Evolutionary conservation across 2,329 filamentous ascomycete genomes (phyloP).

Genomic region (Xylariaceae sp.): DNA sequence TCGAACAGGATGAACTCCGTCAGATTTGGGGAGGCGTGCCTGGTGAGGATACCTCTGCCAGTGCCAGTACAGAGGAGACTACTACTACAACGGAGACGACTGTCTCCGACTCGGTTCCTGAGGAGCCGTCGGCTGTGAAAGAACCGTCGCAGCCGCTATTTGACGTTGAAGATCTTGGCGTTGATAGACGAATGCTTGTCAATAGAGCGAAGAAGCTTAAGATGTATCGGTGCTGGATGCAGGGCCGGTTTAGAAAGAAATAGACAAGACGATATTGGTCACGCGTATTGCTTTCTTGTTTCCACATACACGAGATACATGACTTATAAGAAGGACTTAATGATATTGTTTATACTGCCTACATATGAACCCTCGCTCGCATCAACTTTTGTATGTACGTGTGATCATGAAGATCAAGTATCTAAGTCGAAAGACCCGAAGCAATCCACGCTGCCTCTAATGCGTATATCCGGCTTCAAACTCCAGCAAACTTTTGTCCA

Average conservation of each 20-base stretch:
- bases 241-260: conserved; percentile 73
- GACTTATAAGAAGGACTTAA: neutral
- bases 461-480: too few species aligned
- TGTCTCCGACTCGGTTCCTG: conserved; percentile 19
- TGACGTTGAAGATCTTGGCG: conserved; percentile 69
- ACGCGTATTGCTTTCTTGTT: neutral
- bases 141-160: conserved; percentile 44
- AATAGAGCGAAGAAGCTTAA: conserved; percentile 87
- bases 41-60: conserved; percentile 23
- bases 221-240: conserved; percentile 98
- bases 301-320: neutral
- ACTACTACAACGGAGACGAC: conserved; percentile 11
- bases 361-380: neutral
- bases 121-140: conserved; percentile 1
- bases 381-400: neutral
- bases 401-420: neutral
- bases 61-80: neutral
- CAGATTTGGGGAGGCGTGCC: conserved; percentile 61
- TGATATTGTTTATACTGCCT: neutral
- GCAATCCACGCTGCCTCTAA: neutral
- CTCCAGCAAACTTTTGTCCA: too few species aligned
- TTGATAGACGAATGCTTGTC: conserved; percentile 84
- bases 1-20: conserved; percentile 77
- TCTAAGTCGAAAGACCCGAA: neutral
- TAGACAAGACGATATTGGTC: conserved; percentile 37